Evolutionary conservation across 169 alveolate genomes (phyloP), one percentile per base, ranked within the genome.

Genomic region (Fabrea salina): DNA sequence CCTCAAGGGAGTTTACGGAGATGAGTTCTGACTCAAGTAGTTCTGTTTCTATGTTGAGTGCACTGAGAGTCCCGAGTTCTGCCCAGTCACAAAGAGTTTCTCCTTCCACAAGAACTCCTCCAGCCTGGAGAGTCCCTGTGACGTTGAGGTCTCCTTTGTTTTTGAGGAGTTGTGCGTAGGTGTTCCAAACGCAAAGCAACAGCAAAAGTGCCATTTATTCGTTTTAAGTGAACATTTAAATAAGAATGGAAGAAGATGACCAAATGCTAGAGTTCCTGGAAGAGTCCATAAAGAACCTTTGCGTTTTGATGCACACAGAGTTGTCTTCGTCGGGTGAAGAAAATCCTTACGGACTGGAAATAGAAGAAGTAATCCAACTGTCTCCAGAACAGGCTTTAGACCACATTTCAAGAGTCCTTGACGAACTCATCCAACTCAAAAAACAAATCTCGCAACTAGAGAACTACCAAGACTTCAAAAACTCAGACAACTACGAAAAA

Each of bases 401-500:
- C 16, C 16, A 25, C 56, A 47, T 47, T 47, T 16, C 19, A 25
- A 47, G 19, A 1, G 19, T 47, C 56, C 16, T 25, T 16, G 56
- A 47, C 56, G 56, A 25, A 0, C 56, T 47, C 19, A n/a, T 47
- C 16, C 30, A 47, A n/a, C 16, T 47, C 56, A 47, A 47, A 47
- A 47, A 47, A 2, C 56, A 47, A 47, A 54, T 54, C 8, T n/a
- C 13, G 25, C 8, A 54, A 11, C 8, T 22, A 54, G 33, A 54
- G 8, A 8, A n/a, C 25, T 54, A 11, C 25, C 13, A 54, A 11
- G 66, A 61, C 25, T 61, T 61, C 50, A 1, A 16, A 33, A 51
- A 61, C 16, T 16, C 11, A 19, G 74, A 68, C n/a, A n/a, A 19
- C 3, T 68, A 68, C 66, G 64, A 68, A 68, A 40, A 30, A 68